A percentile compares a stretch with the other conserved stretches of the same genome.
Evolutionary conservation across 345 rosid genomes (phyloP).

Genomic region (Eucalyptus microcorys): DNA sequence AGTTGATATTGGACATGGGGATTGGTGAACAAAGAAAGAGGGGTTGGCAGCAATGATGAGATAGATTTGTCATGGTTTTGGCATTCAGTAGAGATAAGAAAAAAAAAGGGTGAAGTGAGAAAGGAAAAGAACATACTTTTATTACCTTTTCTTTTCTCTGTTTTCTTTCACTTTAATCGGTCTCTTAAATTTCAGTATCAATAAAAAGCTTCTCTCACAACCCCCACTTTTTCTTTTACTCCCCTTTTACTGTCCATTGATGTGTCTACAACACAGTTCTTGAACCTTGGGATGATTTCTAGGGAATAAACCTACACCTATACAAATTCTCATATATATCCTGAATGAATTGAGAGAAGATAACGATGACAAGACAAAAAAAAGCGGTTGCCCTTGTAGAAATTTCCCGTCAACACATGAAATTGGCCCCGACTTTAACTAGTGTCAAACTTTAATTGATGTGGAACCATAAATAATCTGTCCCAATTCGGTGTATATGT

Average conservation of each 20-base stretch:
- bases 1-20: background rate
- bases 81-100: background rate
- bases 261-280: background rate
- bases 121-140: background rate
- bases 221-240: background rate
- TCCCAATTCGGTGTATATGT: background rate
- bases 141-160: background rate
- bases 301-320: background rate
- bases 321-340: background rate
- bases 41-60: background rate
- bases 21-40: background rate
- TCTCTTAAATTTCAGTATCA: background rate
- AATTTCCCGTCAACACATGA: background rate
- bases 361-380: background rate
- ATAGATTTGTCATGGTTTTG: background rate
- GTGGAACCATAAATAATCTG: background rate
- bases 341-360: background rate
- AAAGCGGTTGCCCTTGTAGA: background rate
- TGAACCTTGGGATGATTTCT: background rate
- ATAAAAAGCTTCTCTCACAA: background rate
- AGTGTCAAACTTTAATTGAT: background rate
- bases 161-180: background rate
- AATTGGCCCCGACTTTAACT: background rate
- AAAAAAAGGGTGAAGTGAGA: background rate
- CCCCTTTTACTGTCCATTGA: background rate